These are phyloP conservation scores for Candida hispaniensis DNA, from an alignment of 805 yeast genomes.

Conservation along the genomic window DNA sequence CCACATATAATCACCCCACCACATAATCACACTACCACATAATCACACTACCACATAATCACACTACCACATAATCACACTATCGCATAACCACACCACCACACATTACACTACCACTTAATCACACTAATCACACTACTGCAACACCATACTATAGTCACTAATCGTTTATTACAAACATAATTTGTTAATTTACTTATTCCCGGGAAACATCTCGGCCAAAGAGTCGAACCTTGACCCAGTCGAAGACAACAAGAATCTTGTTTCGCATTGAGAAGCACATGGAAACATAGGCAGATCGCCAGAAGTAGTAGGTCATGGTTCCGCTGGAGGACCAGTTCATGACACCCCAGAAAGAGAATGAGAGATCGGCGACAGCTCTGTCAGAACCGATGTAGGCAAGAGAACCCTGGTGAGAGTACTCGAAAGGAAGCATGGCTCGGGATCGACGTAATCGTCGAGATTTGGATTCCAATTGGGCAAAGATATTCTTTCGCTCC, in stretches of 20 bases:
- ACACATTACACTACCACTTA: no score
- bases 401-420: constrained; percentile 82
- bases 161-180: not conserved
- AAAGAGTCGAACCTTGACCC: constrained; percentile 77
- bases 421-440: constrained; percentile 48
- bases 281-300: constrained; percentile 88
- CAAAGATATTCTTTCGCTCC: constrained; percentile 32
- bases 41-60: no score
- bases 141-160: not conserved
- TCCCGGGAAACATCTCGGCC: constrained; percentile 93
- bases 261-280: constrained; percentile 82
- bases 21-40: no score
- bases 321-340: constrained; percentile 76
- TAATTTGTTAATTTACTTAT: constrained; percentile 33
- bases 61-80: no score
- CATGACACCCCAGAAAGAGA: constrained; percentile 38
- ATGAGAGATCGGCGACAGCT: constrained; percentile 84
- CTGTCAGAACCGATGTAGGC: constrained; percentile 87
- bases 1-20: no score
- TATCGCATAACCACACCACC: no score
- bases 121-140: not conserved
- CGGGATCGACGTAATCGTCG: constrained; percentile 30
- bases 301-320: constrained; percentile 87
- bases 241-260: constrained; percentile 73
- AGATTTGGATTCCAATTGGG: constrained; percentile 39